phyloP scores from a whole-genome alignment of 768 basidiomycete genomes.

The Xerocomus spinulosus region DNA sequence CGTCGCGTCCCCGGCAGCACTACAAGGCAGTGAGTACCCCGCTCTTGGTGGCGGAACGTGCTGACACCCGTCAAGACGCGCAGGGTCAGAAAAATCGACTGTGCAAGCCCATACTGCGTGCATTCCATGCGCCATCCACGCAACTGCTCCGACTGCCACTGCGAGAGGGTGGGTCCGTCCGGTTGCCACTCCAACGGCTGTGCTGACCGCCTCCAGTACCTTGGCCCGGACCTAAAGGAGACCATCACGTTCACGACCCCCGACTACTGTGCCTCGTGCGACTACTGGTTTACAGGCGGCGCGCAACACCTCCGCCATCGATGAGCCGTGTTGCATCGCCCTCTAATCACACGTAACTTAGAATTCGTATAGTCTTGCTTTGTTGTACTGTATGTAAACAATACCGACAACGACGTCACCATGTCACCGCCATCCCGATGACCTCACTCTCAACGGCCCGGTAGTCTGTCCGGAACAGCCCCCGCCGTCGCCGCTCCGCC shows the following conservation, averaged over 20 bases:
- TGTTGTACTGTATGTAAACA: slow-evolving; percentile 21
- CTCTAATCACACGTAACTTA: slow-evolving; percentile 29
- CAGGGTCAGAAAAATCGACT: slow-evolving; percentile 33
- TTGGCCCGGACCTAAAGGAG: slow-evolving; percentile 67
- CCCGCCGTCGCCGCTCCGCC: slow-evolving; percentile 41
- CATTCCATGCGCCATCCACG: slow-evolving; percentile 38
- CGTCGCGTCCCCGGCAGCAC: slow-evolving; percentile 40
- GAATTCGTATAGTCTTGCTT: slow-evolving; percentile 25
- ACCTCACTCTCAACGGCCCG: slow-evolving; percentile 84
- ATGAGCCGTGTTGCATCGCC: slow-evolving; percentile 6
- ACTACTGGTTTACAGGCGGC: slow-evolving; percentile 53
- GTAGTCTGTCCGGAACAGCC: slow-evolving; percentile 72
- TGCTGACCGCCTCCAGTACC: slow-evolving; percentile 38
- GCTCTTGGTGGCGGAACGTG: slow-evolving; percentile 8
- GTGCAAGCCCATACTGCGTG: slow-evolving; percentile 34
- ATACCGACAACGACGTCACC: slow-evolving; percentile 38
- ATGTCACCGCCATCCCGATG: slow-evolving; percentile 69
- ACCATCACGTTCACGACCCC: slow-evolving; percentile 46
- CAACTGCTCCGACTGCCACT: slow-evolving; percentile 40
- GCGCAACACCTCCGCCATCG: slow-evolving; percentile 37
- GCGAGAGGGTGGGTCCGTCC: slow-evolving; percentile 38
- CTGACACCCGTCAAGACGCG: slow-evolving; percentile 28
- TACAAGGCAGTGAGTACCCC: slow-evolving; percentile 59
- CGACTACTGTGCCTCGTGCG: slow-evolving; percentile 55
- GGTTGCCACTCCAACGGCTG: background rate